Evolutionary conservation across 2,329 filamentous ascomycete genomes (phyloP).

Genomic region (Epichloe baconii): DNA sequence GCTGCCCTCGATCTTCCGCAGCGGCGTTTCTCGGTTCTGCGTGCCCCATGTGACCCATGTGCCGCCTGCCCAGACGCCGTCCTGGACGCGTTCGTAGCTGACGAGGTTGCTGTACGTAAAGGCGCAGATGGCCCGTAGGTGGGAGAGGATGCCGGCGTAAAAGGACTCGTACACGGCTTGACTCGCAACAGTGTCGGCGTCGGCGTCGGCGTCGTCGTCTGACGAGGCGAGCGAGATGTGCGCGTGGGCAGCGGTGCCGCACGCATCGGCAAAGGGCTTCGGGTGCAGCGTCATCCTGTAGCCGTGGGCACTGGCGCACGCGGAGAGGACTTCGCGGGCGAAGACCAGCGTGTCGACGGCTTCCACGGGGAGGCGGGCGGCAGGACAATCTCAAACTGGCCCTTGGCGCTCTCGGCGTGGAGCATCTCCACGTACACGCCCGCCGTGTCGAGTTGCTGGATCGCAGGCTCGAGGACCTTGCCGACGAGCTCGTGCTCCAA

Average conservation of each 20-base stretch:
- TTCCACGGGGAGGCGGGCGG: conserved; percentile 47
- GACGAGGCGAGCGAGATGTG: conserved; percentile 52
- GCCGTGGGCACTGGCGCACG: conserved; percentile 47
- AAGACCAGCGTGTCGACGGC: conserved; percentile 62
- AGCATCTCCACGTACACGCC: conserved; percentile 59
- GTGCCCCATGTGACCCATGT: conserved; percentile 70
- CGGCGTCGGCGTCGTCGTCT: conserved; percentile 14
- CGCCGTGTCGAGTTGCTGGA: conserved; percentile 42
- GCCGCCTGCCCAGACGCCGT: conserved; percentile 67
- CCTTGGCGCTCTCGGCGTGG: conserved; percentile 59
- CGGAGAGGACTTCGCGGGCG: conserved; percentile 54
- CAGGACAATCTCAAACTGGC: conserved; percentile 69
- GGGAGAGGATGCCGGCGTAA: conserved; percentile 56
- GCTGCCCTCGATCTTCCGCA: conserved; percentile 51
- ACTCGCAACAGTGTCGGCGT: conserved; percentile 6
- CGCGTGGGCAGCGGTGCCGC: conserved; percentile 55
- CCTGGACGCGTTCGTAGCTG: conserved; percentile 55
- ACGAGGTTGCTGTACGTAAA: conserved; percentile 53
- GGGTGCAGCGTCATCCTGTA: conserved; percentile 62
- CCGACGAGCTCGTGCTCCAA: conserved; percentile 45
- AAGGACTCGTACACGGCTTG: conserved; percentile 46
- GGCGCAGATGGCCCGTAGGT: conserved; percentile 53
- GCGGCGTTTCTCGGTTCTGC: conserved; percentile 64
- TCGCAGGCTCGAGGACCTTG: conserved; percentile 52
- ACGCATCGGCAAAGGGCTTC: conserved; percentile 44